Percentiles rank a stretch among this genome's conserved stretches.
phyloP scores from a whole-genome alignment of 306 rosid species.

The Inga oerstediana region DNA sequence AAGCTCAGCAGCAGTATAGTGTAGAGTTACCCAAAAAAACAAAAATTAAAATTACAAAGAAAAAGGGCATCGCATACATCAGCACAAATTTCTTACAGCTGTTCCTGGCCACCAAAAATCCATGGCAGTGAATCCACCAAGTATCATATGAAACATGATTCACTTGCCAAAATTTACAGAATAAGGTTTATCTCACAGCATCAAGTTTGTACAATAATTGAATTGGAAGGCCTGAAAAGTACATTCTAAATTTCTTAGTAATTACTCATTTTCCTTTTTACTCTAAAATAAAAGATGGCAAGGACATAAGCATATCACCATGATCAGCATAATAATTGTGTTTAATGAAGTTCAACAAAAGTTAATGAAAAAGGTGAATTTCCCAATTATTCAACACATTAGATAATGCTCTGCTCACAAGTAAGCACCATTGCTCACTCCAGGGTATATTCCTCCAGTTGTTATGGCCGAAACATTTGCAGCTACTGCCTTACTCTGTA shows the following conservation, averaged over 20 bases:
- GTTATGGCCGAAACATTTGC: slow-evolving; percentile 89
- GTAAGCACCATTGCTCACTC: slow-evolving; percentile 91
- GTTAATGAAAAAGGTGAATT: slow-evolving; percentile 1
- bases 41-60: too few species aligned
- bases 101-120: background rate
- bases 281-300: background rate
- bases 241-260: background rate
- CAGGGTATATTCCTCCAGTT: slow-evolving; percentile 91
- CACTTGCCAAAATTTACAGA: background rate
- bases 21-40: background rate
- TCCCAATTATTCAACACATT: slow-evolving; percentile 25
- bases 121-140: slow-evolving; percentile 1
- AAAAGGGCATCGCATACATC: background rate
- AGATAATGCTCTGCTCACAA: slow-evolving; percentile 41
- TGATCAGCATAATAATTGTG: background rate
- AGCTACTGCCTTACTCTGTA: slow-evolving; percentile 57
- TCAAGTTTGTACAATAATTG: background rate
- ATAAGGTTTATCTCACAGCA: slow-evolving; percentile 4
- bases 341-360: background rate
- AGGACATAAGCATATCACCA: background rate
- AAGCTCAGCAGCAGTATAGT: background rate
- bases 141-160: slow-evolving; percentile 10
- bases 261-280: background rate
- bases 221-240: background rate
- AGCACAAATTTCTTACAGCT: background rate